Evolutionary conservation across 169 alveolate genomes (phyloP).

Genomic region (Theileria sp.): DNA sequence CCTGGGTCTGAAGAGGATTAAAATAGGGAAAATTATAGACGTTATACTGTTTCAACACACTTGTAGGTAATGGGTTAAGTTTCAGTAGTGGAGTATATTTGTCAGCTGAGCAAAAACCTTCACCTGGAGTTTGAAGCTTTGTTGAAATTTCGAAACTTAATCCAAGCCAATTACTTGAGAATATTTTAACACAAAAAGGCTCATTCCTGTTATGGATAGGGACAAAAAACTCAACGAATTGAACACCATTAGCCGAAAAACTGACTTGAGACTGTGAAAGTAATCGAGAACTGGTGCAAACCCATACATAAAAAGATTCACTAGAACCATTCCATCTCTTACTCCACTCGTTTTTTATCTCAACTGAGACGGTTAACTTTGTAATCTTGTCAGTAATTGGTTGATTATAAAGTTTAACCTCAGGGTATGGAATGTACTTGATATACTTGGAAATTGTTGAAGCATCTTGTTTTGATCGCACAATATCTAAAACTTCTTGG

Average conservation of each 20-base stretch:
- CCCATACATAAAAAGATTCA: conserved; percentile 59
- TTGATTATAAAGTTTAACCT: conserved; percentile 69
- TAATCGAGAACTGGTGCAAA: conserved; percentile 41
- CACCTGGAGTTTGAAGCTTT: background rate
- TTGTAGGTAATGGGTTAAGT: conserved; percentile 51
- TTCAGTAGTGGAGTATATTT: conserved; percentile 53
- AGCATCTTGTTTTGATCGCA: conserved; percentile 61
- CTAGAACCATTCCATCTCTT: conserved; percentile 87
- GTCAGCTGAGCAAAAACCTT: conserved; percentile 6
- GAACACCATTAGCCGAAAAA: conserved; percentile 5
- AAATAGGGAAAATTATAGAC: conserved; percentile 78
- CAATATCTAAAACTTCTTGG: conserved; percentile 59
- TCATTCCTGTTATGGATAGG: conserved; percentile 39
- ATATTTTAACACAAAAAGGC: conserved; percentile 25
- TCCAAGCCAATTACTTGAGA: conserved; percentile 60
- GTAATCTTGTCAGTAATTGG: conserved; percentile 85
- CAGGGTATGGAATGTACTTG: conserved; percentile 83
- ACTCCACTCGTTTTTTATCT: conserved; percentile 85
- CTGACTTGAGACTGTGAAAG: conserved; percentile 28
- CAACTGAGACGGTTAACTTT: conserved; percentile 77
- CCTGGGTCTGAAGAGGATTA: conserved; percentile 94
- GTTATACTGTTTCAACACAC: background rate
- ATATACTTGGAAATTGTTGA: conserved; percentile 66
- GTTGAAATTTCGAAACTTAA: conserved; percentile 31
- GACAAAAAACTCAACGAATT: conserved; percentile 33